A percentile compares a stretch with the other conserved stretches of the same genome.
These are phyloP conservation scores for Chaetomium fimeti DNA, from an alignment of 495 filamentous ascomycete genomes.

Conservation along the genomic window DNA sequence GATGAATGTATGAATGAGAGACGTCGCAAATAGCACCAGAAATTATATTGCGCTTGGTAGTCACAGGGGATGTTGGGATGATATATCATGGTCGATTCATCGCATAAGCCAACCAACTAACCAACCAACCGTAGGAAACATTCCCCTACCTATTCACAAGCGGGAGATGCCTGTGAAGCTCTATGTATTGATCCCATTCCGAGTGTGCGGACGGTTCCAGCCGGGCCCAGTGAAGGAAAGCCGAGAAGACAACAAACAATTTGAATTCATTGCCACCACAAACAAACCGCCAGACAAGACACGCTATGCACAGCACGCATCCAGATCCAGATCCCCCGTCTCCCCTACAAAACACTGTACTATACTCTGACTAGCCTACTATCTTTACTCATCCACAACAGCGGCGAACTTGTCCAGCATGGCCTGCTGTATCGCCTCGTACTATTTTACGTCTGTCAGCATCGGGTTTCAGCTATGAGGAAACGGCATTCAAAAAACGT, in stretches of 20 bases:
- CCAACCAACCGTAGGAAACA: neutral
- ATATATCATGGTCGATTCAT: neutral
- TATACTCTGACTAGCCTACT: neutral
- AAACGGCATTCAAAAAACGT: conserved; percentile 23
- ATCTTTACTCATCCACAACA: conserved; percentile 80
- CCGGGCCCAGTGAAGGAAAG: neutral
- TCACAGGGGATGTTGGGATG: neutral
- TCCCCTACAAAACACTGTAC: neutral
- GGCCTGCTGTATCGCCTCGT: conserved; percentile 83
- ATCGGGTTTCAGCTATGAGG: neutral
- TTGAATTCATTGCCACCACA: conserved; percentile 8
- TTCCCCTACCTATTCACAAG: neutral
- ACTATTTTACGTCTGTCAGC: conserved; percentile 49
- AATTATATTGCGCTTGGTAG: neutral
- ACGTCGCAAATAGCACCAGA: neutral
- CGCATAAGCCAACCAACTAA: neutral
- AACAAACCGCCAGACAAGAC: conserved; percentile 17
- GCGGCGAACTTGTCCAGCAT: conserved; percentile 96
- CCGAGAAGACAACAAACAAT: neutral
- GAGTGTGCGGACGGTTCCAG: neutral
- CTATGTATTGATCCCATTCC: conserved; percentile 9
- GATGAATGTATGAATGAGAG: conserved; percentile 4
- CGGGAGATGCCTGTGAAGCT: neutral
- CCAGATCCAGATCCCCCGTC: neutral
- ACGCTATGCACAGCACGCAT: conserved; percentile 9